phyloP scores from a whole-genome alignment of 768 basidiomycete genomes.

The Boletus reticuloceps region DNA sequence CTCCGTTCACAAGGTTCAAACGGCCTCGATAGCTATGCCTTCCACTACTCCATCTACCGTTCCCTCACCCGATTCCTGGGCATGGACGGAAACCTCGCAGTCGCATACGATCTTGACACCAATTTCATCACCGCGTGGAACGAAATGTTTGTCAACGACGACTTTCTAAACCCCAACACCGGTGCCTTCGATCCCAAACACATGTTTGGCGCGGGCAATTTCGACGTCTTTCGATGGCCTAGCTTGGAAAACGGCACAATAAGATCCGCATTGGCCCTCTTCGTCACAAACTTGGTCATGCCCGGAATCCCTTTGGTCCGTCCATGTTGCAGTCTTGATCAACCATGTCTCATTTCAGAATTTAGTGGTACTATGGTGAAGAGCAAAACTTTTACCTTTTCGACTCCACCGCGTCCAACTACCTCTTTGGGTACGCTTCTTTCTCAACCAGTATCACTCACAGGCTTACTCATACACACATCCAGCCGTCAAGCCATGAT shows the following conservation, averaged over 20 bases:
- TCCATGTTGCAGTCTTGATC: neutral
- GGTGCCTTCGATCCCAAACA: constrained; percentile 77
- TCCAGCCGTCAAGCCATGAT: constrained; percentile 90
- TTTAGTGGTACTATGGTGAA: constrained; percentile 82
- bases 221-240: constrained; percentile 94
- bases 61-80: constrained; percentile 83
- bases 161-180: constrained; percentile 72
- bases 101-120: constrained; percentile 78
- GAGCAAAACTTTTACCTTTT: constrained; percentile 88
- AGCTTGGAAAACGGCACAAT: constrained; percentile 82
- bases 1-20: constrained; percentile 61
- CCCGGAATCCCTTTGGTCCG: constrained; percentile 81
- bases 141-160: constrained; percentile 84
- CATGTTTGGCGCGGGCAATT: constrained; percentile 91
- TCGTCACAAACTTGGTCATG: constrained; percentile 77
- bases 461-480: neutral
- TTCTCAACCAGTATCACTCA: neutral
- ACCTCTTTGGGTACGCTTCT: constrained; percentile 73
- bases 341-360: neutral
- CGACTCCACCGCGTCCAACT: constrained; percentile 88
- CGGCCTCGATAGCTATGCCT: constrained; percentile 77
- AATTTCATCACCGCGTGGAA: constrained; percentile 93
- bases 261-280: constrained; percentile 70
- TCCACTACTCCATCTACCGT: constrained; percentile 95
- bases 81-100: constrained; percentile 93